Percentiles rank a stretch among this genome's conserved stretches.
These are phyloP conservation scores for Stereocaulon alpinum DNA, from an alignment of 495 filamentous ascomycete genomes.

Conservation along the genomic window DNA sequence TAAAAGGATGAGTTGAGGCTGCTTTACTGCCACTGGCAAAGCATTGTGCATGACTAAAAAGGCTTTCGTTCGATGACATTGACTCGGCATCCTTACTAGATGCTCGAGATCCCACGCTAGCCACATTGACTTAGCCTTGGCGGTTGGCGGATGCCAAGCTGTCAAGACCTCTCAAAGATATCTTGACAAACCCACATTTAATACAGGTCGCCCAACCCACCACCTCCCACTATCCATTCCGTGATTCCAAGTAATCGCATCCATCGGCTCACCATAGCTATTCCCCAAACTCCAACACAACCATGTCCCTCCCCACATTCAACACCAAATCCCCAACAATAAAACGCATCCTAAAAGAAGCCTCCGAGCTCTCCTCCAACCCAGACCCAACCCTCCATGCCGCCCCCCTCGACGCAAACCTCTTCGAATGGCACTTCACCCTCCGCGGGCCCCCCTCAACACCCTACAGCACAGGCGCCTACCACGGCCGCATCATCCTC, in stretches of 20 bases:
- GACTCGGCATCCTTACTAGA: neutral
- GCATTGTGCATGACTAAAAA: no score
- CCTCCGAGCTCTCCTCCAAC: conserved; percentile 63
- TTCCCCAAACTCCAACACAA: neutral
- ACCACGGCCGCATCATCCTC: conserved; percentile 91
- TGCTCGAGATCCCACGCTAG: neutral
- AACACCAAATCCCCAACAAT: conserved; percentile 74
- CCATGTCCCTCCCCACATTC: conserved; percentile 33
- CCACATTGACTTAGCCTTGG: neutral
- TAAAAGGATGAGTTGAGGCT: no score
- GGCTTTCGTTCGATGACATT: neutral
- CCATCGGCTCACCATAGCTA: no score
- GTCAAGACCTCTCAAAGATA: neutral
- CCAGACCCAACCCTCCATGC: conserved; percentile 50
- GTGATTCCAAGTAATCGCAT: no score
- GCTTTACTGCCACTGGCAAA: no score
- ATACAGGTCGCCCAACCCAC: neutral
- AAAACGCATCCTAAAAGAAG: conserved; percentile 75
- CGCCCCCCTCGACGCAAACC: conserved; percentile 68
- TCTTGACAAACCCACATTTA: neutral
- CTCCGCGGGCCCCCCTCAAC: conserved; percentile 74
- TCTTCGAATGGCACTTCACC: conserved; percentile 99
- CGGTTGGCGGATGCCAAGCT: neutral
- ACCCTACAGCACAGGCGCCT: conserved; percentile 71
- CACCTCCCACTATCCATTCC: neutral